Percentiles rank a stretch among this genome's conserved stretches.
Conservation (phyloP, 495 filamentous ascomycete species). For the Penicillium roqueforti region DNA sequence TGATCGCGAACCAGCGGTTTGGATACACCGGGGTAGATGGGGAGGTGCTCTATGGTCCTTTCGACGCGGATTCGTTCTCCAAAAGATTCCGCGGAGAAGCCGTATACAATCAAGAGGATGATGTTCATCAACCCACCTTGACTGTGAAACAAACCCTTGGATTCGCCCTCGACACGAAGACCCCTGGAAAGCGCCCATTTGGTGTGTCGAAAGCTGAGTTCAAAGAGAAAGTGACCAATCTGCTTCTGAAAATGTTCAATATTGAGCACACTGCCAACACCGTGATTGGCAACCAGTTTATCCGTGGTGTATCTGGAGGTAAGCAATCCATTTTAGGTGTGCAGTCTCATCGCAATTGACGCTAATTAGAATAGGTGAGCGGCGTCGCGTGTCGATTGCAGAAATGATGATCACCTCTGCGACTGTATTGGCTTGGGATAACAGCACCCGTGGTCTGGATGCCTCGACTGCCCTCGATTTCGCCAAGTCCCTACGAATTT, state of each 20-base stretch:
- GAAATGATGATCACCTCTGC: conserved; percentile 68
- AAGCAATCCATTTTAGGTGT: background rate
- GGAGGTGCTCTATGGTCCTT: conserved; percentile 75
- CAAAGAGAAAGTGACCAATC: conserved; percentile 63
- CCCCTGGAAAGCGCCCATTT: conserved; percentile 65
- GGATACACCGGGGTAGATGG: conserved; percentile 76
- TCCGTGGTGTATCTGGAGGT: conserved; percentile 74
- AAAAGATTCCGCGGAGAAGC: conserved; percentile 73
- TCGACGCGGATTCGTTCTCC: conserved; percentile 54
- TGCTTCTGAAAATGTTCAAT: conserved; percentile 82
- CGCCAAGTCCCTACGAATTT: conserved; percentile 66
- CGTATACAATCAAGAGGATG: conserved; percentile 84
- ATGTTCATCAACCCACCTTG: conserved; percentile 74
- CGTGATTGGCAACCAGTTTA: conserved; percentile 72
- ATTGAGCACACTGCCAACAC: conserved; percentile 80
- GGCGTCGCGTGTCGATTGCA: conserved; percentile 56
- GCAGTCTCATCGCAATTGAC: background rate
- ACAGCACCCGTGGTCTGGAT: conserved; percentile 79
- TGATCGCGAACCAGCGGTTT: conserved; percentile 73
- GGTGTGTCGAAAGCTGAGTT: conserved; percentile 64
- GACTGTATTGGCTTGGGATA: conserved; percentile 75
- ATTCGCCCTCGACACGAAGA: conserved; percentile 79
- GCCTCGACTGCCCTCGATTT: conserved; percentile 74
- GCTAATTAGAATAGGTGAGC: conserved; percentile 52
- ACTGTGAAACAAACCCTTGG: conserved; percentile 80